Evolutionary conservation across 2,329 filamentous ascomycete species (phyloP).

Genomic region (Aspergillus brasiliensis): DNA sequence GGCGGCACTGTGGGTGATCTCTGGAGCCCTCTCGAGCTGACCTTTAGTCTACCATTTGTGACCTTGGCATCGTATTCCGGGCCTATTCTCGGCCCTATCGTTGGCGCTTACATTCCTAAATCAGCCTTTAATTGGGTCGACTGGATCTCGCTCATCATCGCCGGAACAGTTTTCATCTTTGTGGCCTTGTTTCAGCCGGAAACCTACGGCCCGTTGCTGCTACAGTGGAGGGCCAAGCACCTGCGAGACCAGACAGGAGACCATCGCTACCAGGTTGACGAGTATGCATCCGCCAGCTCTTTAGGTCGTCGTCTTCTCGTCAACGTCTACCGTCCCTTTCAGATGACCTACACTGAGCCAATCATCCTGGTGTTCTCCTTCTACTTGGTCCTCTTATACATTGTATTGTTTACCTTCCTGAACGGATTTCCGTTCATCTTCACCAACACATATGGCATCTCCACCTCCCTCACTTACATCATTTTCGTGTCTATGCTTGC

Average conservation of each 20-base stretch:
- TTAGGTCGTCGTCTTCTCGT: neutral
- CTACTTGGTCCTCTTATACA: slow-evolving; percentile 5
- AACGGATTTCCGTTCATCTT: slow-evolving; percentile 3
- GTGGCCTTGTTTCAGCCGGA: neutral
- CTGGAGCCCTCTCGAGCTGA: neutral
- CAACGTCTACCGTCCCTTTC: slow-evolving; percentile 2
- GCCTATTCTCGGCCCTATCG: neutral
- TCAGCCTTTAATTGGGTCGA: neutral
- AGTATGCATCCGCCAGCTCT: neutral
- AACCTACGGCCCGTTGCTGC: slow-evolving; percentile 1
- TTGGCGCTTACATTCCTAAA: neutral
- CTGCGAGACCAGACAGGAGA: slow-evolving; percentile 1
- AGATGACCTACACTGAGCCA: slow-evolving; percentile 1
- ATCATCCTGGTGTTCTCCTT: slow-evolving; percentile 3
- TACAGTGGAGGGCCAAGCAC: slow-evolving; percentile 1
- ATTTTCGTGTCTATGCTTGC: slow-evolving; percentile 1
- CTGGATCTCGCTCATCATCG: slow-evolving; percentile 3
- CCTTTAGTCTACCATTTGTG: neutral
- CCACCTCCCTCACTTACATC: neutral
- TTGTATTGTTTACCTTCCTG: slow-evolving; percentile 6
- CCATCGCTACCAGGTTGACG: neutral
- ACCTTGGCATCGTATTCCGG: slow-evolving; percentile 3
- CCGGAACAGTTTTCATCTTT: neutral
- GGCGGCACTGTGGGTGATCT: slow-evolving; percentile 5
- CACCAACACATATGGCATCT: neutral